These are phyloP conservation scores for Phytophthora europaea DNA, from an alignment of 352 stramenopile genomes.

Conservation along the genomic window DNA sequence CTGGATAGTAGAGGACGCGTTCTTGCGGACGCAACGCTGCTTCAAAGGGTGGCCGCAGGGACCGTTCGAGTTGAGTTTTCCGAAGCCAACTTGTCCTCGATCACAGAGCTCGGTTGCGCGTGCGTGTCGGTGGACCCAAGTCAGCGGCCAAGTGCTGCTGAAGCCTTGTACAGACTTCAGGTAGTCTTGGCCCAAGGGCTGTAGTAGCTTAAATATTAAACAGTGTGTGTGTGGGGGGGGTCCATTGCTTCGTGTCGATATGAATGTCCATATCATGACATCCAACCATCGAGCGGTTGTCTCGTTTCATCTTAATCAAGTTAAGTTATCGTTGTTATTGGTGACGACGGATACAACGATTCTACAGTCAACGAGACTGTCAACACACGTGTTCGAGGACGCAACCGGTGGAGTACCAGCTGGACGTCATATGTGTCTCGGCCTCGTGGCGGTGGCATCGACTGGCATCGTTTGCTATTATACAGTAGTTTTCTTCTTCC, in stretches of 20 bases:
- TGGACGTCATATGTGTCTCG: background rate
- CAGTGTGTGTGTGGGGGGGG: too few species aligned
- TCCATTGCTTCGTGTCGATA: background rate
- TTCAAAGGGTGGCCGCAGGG: conserved; percentile 22
- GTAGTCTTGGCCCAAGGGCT: background rate
- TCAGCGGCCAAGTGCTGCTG: conserved; percentile 19
- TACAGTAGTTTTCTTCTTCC: background rate
- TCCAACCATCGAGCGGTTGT: too few species aligned
- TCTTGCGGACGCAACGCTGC: conserved; percentile 12
- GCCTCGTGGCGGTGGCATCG: background rate
- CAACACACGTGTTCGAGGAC: background rate
- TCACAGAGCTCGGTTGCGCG: conserved; percentile 11
- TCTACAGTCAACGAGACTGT: background rate
- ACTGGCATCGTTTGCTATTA: background rate
- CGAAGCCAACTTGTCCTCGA: conserved; percentile 2
- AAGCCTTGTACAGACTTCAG: conserved; percentile 33
- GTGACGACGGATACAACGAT: background rate
- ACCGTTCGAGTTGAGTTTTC: conserved; percentile 24
- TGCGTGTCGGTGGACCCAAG: conserved; percentile 26
- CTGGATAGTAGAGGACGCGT: conserved; percentile 6
- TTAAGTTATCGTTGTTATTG: too few species aligned
- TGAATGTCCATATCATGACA: background rate
- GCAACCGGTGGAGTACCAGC: background rate
- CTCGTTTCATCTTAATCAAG: too few species aligned
- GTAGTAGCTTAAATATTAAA: background rate